Percentiles rank a stretch among this genome's conserved stretches.
Evolutionary conservation across 129 eudicot genomes (phyloP).

Genomic region (Lactuca saligna): DNA sequence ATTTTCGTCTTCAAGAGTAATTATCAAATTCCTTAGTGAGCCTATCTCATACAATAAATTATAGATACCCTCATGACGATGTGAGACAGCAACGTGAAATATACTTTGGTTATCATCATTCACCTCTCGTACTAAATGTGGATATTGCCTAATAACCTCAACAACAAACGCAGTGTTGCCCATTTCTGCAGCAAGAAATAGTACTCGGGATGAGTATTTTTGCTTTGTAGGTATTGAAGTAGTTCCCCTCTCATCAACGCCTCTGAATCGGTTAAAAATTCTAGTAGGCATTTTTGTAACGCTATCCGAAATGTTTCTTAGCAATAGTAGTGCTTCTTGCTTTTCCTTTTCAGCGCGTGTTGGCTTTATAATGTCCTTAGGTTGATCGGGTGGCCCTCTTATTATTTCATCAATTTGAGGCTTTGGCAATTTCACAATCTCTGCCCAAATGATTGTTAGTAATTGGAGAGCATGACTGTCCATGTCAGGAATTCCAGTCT

Average conservation of each 20-base stretch:
- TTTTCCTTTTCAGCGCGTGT: slow-evolving; percentile 17
- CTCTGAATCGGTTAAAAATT: slow-evolving; percentile 20
- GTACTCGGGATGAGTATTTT: slow-evolving; percentile 11
- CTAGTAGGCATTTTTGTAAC: slow-evolving; percentile 11
- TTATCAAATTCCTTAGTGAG: slow-evolving; percentile 21
- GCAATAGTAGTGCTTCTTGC: slow-evolving; percentile 15
- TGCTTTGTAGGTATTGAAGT: neutral
- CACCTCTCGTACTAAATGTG: slow-evolving; percentile 33
- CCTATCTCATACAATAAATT: slow-evolving; percentile 35
- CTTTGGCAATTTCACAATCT: slow-evolving; percentile 13
- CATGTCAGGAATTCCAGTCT: neutral
- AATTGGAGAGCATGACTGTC: slow-evolving; percentile 10
- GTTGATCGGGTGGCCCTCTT: slow-evolving; percentile 22
- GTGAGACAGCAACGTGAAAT: slow-evolving; percentile 34
- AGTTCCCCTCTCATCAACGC: neutral
- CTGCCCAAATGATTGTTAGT: slow-evolving; percentile 18
- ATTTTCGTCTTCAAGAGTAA: slow-evolving; percentile 20
- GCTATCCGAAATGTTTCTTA: slow-evolving; percentile 16
- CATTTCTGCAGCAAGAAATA: slow-evolving; percentile 36
- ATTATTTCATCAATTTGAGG: slow-evolving; percentile 16
- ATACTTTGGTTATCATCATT: slow-evolving; percentile 29
- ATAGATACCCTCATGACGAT: slow-evolving; percentile 35
- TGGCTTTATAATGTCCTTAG: slow-evolving; percentile 1
- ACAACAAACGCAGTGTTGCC: slow-evolving; percentile 32
- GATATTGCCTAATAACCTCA: slow-evolving; percentile 19